A percentile compares a stretch with the other conserved stretches of the same genome.
phyloP scores from a whole-genome alignment of 108 stramenopile species.

The Cyclotella atomus region DNA sequence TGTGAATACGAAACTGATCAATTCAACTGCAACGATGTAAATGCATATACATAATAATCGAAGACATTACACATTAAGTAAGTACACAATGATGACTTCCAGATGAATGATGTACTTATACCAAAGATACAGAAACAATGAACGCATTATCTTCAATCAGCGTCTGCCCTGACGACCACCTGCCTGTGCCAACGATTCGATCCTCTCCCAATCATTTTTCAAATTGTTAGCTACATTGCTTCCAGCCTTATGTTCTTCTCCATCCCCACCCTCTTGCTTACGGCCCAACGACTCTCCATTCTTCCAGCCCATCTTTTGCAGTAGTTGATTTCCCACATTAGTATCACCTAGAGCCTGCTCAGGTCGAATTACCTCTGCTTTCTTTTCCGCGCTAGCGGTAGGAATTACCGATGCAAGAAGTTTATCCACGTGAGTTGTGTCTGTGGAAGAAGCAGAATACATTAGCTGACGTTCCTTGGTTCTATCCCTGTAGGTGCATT shows the following conservation, averaged over 20 bases:
- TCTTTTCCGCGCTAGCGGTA: not conserved
- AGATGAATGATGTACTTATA: too few species aligned
- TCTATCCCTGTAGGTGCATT: constrained; percentile 42
- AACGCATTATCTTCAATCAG: not conserved
- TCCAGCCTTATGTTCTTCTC: constrained; percentile 14
- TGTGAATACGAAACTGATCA: too few species aligned
- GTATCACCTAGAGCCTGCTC: constrained; percentile 47
- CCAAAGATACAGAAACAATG: too few species aligned
- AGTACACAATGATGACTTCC: too few species aligned
- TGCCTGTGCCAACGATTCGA: constrained; percentile 68
- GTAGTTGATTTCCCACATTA: constrained; percentile 79
- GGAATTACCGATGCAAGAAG: constrained; percentile 39
- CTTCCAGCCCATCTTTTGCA: constrained; percentile 88
- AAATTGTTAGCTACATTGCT: constrained; percentile 29
- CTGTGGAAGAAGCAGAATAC: constrained; percentile 22
- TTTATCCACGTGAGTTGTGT: constrained; percentile 32
- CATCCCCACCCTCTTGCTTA: constrained; percentile 23
- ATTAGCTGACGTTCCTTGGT: constrained; percentile 54
- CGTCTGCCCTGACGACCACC: constrained; percentile 22
- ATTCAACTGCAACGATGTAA: too few species aligned
- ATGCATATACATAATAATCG: too few species aligned
- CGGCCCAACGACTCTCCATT: constrained; percentile 51
- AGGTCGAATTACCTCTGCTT: constrained; percentile 45
- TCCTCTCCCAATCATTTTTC: constrained; percentile 83
- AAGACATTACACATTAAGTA: too few species aligned